Evolutionary conservation across 139 green algal species (phyloP).

Genomic region (Monoraphidium neglectum): DNA sequence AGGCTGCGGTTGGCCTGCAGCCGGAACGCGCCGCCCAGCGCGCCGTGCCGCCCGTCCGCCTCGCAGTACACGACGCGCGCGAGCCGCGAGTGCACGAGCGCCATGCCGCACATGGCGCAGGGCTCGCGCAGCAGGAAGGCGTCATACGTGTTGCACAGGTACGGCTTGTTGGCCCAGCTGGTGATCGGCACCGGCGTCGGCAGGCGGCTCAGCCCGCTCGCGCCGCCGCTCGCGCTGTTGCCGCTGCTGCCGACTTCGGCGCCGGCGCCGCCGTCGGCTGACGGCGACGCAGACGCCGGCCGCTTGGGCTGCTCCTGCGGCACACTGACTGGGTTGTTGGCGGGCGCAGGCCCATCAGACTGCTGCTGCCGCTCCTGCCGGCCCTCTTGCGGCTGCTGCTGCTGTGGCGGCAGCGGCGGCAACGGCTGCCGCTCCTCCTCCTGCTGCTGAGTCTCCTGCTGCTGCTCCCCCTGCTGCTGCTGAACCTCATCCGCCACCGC

Average conservation of each 20-base stretch:
- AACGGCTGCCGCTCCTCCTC: neutral
- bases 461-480: neutral
- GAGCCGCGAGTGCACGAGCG: constrained; percentile 84
- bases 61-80: constrained; percentile 71
- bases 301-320: neutral
- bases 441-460: neutral
- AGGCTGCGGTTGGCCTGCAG: constrained; percentile 76
- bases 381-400: neutral
- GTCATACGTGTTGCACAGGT: constrained; percentile 95
- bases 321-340: neutral
- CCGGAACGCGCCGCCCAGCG: constrained; percentile 47
- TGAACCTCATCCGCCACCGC: constrained; percentile 4
- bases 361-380: constrained; percentile 4
- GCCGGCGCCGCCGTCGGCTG: neutral
- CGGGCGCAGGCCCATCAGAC: neutral
- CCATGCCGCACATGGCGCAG: constrained; percentile 97
- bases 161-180: constrained; percentile 53
- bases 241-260: constrained; percentile 4
- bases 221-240: neutral
- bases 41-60: constrained; percentile 43
- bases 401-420: neutral
- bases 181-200: neutral
- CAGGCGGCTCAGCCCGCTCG: no score
- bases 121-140: constrained; percentile 86
- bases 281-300: neutral